These are phyloP conservation scores for Phytopythium montanum DNA, from an alignment of 352 stramenopile genomes.

Conservation along the genomic window DNA sequence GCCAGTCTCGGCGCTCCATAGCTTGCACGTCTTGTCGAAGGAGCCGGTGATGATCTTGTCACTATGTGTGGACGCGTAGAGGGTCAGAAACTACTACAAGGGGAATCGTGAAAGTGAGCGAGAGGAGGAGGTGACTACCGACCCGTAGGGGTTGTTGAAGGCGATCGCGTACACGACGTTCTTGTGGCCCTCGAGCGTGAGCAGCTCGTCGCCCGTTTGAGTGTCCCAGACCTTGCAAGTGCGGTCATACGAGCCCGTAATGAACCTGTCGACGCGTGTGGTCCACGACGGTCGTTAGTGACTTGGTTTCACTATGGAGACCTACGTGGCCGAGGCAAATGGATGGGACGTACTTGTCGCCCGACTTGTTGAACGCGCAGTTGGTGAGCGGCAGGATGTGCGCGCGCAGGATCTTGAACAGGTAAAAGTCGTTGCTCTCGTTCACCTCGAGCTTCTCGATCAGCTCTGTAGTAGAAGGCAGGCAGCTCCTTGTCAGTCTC, in stretches of 20 bases:
- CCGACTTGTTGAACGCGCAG: slow-evolving; percentile 96
- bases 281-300: background rate
- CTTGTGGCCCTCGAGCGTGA: slow-evolving; percentile 93
- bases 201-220: slow-evolving; percentile 90
- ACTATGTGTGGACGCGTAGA: slow-evolving; percentile 21
- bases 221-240: slow-evolving; percentile 97
- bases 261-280: slow-evolving; percentile 63
- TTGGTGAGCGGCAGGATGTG: slow-evolving; percentile 96
- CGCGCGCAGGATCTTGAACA: slow-evolving; percentile 95
- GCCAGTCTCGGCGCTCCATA: slow-evolving; percentile 94
- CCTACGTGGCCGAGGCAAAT: too few relatives aligned
- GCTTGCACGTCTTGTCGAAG: slow-evolving; percentile 96
- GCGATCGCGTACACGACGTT: slow-evolving; percentile 97
- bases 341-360: slow-evolving; percentile 88
- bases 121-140: too few relatives aligned
- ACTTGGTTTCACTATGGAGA: too few relatives aligned
- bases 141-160: slow-evolving; percentile 97
- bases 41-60: slow-evolving; percentile 95
- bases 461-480: slow-evolving; percentile 53
- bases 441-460: slow-evolving; percentile 95
- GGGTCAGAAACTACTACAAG: background rate
- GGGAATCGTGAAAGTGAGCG: too few relatives aligned
- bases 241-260: slow-evolving; percentile 94
- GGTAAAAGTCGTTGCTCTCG: slow-evolving; percentile 94
- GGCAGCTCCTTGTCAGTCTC: background rate